Percentiles rank a stretch among this genome's conserved stretches.
Conservation (phyloP, 2,329 filamentous ascomycete species). For the Curvularia verruculosa region DNA sequence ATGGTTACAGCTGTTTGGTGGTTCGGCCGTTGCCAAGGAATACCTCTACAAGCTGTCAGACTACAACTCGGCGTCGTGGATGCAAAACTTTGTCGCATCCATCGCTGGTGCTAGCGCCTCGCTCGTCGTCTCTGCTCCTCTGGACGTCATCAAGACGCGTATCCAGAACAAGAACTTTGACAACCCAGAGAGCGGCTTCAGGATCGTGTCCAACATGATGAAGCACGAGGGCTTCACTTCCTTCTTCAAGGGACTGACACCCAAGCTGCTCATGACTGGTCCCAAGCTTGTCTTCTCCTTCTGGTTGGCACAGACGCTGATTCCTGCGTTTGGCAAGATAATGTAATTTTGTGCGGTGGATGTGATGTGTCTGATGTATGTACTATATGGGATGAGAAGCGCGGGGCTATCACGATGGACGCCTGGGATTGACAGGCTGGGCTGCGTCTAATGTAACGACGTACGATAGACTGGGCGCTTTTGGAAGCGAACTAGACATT, state of each 20-base stretch:
- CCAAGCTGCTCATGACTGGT: conserved; percentile 98
- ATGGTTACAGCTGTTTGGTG: conserved; percentile 79
- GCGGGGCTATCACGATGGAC: conserved; percentile 20
- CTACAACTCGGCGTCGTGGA: conserved; percentile 94
- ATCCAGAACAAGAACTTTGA: conserved; percentile 99
- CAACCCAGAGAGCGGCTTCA: conserved; percentile 92
- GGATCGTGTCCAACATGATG: conserved; percentile 90
- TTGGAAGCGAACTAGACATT: conserved; percentile 28
- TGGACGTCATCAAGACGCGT: conserved; percentile 98
- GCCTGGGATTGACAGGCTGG: conserved; percentile 22
- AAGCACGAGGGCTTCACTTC: conserved; percentile 82
- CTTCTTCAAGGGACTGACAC: conserved; percentile 98
- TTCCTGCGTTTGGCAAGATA: conserved; percentile 83
- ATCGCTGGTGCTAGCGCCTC: conserved; percentile 94
- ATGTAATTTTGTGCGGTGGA: conserved; percentile 51
- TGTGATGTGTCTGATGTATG: conserved; percentile 24
- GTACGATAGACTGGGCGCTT: conserved; percentile 13
- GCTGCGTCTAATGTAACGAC: conserved; percentile 27
- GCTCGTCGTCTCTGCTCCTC: conserved; percentile 95
- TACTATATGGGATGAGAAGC: conserved; percentile 37
- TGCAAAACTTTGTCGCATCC: conserved; percentile 96
- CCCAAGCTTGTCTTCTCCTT: conserved; percentile 99
- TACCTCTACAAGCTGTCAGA: conserved; percentile 88
- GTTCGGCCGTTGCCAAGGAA: conserved; percentile 96
- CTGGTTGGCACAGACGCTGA: conserved; percentile 98